phyloP scores from a whole-genome alignment of 1,139 yeast genomes.

The Arxiozyma telluris region DNA sequence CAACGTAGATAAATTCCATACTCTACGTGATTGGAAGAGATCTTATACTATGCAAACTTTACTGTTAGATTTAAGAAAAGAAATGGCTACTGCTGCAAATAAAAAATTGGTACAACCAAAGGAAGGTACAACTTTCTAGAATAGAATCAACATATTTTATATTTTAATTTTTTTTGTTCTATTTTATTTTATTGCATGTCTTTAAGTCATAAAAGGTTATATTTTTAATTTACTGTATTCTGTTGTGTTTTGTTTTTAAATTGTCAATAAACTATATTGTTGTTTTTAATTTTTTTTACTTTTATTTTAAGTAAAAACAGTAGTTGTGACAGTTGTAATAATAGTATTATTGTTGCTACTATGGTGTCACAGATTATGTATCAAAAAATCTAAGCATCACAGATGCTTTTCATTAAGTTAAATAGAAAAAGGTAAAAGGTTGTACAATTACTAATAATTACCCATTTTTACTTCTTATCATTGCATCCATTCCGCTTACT shows the following conservation, averaged over 20 bases:
- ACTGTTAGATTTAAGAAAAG: constrained; percentile 74
- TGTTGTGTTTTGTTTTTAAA: not conserved
- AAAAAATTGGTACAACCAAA: constrained; percentile 84
- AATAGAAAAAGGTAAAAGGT: too few relatives aligned
- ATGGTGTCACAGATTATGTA: not conserved
- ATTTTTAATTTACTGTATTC: too few relatives aligned
- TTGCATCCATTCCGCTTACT: not conserved
- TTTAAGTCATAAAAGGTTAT: not conserved
- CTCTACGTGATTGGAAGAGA: constrained; percentile 78
- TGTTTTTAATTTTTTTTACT: too few relatives aligned
- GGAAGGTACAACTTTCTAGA: constrained; percentile 64
- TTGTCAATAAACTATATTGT: too few relatives aligned
- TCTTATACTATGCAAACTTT: constrained; percentile 86
- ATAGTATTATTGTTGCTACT: not conserved
- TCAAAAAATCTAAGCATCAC: not conserved
- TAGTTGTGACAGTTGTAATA: too few relatives aligned
- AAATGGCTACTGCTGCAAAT: constrained; percentile 78
- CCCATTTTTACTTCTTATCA: not conserved
- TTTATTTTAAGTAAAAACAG: not conserved
- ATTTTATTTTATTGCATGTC: not conserved
- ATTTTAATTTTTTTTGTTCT: not conserved
- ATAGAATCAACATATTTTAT: not conserved
- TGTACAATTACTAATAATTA: too few relatives aligned
- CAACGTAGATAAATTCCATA: constrained; percentile 50
- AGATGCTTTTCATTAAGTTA: not conserved